Evolutionary conservation across 2,329 filamentous ascomycete genomes (phyloP), one percentile per base, ranked within the genome.

Genomic region (Ciborinia camelliae): DNA sequence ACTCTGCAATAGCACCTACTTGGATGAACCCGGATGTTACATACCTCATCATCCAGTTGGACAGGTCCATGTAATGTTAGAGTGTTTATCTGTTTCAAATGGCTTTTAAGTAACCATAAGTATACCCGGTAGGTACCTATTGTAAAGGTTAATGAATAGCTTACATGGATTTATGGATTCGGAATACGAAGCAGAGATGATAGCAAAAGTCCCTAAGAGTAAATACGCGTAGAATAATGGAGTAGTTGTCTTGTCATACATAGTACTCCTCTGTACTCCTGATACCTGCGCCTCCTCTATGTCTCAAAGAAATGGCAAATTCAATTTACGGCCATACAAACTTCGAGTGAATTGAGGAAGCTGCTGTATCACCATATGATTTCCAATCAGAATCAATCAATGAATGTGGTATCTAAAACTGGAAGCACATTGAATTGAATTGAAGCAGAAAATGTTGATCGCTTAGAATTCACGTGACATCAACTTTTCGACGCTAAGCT

Each of bases 381-480:
- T 58, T 15, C n/a, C 9, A 12, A 47, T 47, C 4, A 26, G 10
- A 32, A 23, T 18, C 41, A 58, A 26, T 30, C 15, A n/a, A 18
- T 41, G 4, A 32, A 58, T 28, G 12, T n/a, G n/a, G 8, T 35
- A 41, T 18, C 2, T 5, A 23, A 28, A 18, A n/a, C n/a, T n/a
- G n/a, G n/a, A n/a, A n/a, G n/a, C n/a, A n/a, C n/a, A n/a, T n/a
- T 58, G 41, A 45, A 55, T 28, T 58, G 41, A 45, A 55, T 28
- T 20, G 37, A 20, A 30, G 37, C 23, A 8, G 18, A 26, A 4
- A 30, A 28, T 10, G 37, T 28, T 26, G 39, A 23, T 62, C 48
- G 59, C 48, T 62, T 62, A 53, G 6, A 20, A 3, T 14, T 37
- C 48, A 55, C 60, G 39, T 63, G 59, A 62, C 14, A 32, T 9